These are phyloP conservation scores for Lactarius evosmus DNA, from an alignment of 768 basidiomycete species.

Conservation along the genomic window DNA sequence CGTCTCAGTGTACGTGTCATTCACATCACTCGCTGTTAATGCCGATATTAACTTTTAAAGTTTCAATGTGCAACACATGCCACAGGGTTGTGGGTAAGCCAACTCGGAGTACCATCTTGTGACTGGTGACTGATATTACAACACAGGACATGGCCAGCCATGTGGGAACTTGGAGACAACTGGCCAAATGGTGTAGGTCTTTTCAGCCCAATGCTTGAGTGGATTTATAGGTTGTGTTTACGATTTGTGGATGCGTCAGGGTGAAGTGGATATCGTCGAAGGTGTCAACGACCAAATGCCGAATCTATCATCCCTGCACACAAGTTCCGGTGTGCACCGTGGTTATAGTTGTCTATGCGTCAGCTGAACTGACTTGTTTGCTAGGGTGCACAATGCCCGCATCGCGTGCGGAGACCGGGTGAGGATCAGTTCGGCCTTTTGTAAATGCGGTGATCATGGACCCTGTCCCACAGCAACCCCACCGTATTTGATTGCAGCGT, in stretches of 20 bases:
- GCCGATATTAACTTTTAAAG: conserved; percentile 26
- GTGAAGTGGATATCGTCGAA: conserved; percentile 54
- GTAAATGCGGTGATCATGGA: neutral
- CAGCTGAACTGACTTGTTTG: neutral
- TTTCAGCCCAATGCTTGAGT: neutral
- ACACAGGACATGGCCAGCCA: conserved; percentile 48
- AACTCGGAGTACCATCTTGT: conserved; percentile 18
- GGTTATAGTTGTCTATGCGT: neutral
- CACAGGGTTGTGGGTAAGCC: conserved; percentile 52
- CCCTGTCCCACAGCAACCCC: conserved; percentile 32
- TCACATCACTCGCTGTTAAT: conserved; percentile 4
- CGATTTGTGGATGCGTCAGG: conserved; percentile 36
- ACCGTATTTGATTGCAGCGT: conserved; percentile 48
- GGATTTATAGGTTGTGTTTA: conserved; percentile 10
- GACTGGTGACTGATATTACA: conserved; percentile 8
- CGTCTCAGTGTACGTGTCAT: conserved; percentile 49
- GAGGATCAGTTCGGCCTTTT: conserved; percentile 19
- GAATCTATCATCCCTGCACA: conserved; percentile 56
- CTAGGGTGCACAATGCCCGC: conserved; percentile 56
- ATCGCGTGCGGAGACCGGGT: conserved; percentile 48
- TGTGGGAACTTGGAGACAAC: conserved; percentile 48
- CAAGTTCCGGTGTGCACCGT: conserved; percentile 35
- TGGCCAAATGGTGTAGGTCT: conserved; percentile 49
- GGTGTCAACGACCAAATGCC: conserved; percentile 55
- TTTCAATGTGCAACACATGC: conserved; percentile 57